These are phyloP conservation scores for Lipomyces kockii DNA, from an alignment of 805 yeast genomes.

Conservation along the genomic window DNA sequence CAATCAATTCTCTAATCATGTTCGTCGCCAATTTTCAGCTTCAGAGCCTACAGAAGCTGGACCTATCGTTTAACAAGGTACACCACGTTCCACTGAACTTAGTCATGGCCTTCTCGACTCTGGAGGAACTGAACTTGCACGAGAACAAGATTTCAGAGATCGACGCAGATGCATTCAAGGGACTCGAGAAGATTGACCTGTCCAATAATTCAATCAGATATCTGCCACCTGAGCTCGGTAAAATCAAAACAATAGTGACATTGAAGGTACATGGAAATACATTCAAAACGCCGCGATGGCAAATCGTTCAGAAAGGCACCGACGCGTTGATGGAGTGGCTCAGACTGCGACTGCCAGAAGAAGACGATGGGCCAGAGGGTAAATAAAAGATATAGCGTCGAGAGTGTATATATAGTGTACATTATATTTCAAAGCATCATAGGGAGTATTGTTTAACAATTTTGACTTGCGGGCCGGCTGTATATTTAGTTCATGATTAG, in stretches of 20 bases:
- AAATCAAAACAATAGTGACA: constrained; percentile 30
- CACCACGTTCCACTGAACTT: constrained; percentile 24
- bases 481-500: not conserved
- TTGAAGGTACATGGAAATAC: constrained; percentile 32
- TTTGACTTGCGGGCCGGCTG: not conserved
- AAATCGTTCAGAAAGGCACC: constrained; percentile 35
- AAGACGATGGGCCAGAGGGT: constrained; percentile 1
- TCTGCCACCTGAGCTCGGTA: constrained; percentile 31
- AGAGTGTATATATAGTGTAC: not conserved
- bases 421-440: not conserved
- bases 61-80: constrained; percentile 32
- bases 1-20: constrained; percentile 16
- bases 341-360: constrained; percentile 26
- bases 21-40: constrained; percentile 23
- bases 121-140: constrained; percentile 33
- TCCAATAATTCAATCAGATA: constrained; percentile 34
- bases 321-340: constrained; percentile 36
- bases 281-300: constrained; percentile 33
- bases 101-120: constrained; percentile 25
- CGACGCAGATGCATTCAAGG: constrained; percentile 22
- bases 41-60: constrained; percentile 21
- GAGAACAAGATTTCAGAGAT: constrained; percentile 32
- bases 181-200: constrained; percentile 29
- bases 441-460: not conserved
- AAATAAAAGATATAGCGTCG: not conserved